Evolutionary conservation across 768 basidiomycete species (phyloP).

Genomic region (Psilocybe cubensis): DNA sequence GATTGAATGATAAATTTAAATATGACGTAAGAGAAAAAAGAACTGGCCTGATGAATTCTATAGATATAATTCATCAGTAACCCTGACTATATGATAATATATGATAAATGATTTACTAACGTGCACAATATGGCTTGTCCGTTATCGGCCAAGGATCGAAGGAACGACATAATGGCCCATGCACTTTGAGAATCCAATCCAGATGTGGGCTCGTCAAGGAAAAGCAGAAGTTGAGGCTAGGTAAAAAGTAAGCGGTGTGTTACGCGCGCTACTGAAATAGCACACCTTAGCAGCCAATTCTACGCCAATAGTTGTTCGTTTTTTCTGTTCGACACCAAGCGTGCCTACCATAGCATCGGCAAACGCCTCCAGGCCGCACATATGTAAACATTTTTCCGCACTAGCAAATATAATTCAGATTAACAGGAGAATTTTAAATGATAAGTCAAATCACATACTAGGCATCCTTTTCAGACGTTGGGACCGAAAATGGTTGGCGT

Average conservation of each 20-base stretch:
- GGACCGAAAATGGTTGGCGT: slow-evolving; percentile 70
- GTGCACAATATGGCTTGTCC: slow-evolving; percentile 95
- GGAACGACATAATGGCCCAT: slow-evolving; percentile 79
- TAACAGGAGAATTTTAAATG: neutral
- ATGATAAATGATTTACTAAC: slow-evolving; percentile 35
- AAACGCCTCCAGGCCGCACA: slow-evolving; percentile 65
- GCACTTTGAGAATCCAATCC: slow-evolving; percentile 88
- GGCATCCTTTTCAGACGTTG: slow-evolving; percentile 72
- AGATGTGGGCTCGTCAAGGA: slow-evolving; percentile 89
- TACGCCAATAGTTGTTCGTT: slow-evolving; percentile 85
- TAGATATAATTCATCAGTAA: neutral
- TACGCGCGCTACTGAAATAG: neutral
- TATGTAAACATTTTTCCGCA: slow-evolving; percentile 53
- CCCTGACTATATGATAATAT: neutral
- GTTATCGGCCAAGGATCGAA: slow-evolving; percentile 74
- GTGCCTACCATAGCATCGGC: slow-evolving; percentile 71
- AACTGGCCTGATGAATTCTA: slow-evolving; percentile 47
- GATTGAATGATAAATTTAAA: slow-evolving; percentile 1
- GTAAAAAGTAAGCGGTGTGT: neutral
- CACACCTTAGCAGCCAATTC: slow-evolving; percentile 86
- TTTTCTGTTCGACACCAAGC: slow-evolving; percentile 72
- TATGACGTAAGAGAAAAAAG: neutral
- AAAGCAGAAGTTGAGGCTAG: slow-evolving; percentile 78
- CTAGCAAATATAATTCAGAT: slow-evolving; percentile 19
- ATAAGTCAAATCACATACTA: slow-evolving; percentile 54